These are phyloP conservation scores for Globisporangium solare DNA, from an alignment of 352 stramenopile species.

Conservation along the genomic window DNA sequence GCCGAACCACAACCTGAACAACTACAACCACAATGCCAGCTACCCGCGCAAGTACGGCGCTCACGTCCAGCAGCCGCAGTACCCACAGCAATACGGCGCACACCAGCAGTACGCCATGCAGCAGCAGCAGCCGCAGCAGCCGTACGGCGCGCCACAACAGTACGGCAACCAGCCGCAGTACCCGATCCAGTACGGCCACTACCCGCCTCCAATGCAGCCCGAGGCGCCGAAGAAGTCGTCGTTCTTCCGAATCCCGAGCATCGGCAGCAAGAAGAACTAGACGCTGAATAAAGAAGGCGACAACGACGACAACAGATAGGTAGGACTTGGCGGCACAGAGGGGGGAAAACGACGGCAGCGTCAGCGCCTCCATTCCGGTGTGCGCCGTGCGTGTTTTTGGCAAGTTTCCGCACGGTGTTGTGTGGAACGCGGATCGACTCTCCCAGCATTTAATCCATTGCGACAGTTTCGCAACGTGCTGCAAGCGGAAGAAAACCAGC, in stretches of 20 bases:
- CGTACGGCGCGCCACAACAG: slow-evolving; percentile 16
- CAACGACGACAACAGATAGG: slow-evolving; percentile 9
- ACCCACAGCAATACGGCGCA: slow-evolving; percentile 13
- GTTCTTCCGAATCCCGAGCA: slow-evolving; percentile 61
- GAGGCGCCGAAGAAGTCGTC: slow-evolving; percentile 61
- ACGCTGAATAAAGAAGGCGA: neutral
- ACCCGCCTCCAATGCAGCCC: slow-evolving; percentile 47
- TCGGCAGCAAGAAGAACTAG: slow-evolving; percentile 76
- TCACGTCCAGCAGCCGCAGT: slow-evolving; percentile 33
- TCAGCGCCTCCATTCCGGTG: too few relatives aligned
- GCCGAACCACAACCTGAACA: neutral
- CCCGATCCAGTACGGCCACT: slow-evolving; percentile 44
- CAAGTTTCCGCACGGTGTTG: too few relatives aligned
- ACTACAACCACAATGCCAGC: slow-evolving; percentile 24
- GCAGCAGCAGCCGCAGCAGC: neutral
- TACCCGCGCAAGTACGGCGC: slow-evolving; percentile 42
- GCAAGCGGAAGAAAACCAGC: too few relatives aligned
- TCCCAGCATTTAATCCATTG: too few relatives aligned
- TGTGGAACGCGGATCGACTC: too few relatives aligned
- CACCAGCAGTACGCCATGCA: slow-evolving; percentile 15
- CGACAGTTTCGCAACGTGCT: neutral
- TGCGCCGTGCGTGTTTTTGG: neutral
- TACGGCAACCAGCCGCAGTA: slow-evolving; percentile 37
- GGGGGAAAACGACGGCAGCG: too few relatives aligned
- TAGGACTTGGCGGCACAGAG: slow-evolving; percentile 8